These are phyloP conservation scores for Lachancea cidri DNA, from an alignment of 805 yeast species.

Conservation along the genomic window DNA sequence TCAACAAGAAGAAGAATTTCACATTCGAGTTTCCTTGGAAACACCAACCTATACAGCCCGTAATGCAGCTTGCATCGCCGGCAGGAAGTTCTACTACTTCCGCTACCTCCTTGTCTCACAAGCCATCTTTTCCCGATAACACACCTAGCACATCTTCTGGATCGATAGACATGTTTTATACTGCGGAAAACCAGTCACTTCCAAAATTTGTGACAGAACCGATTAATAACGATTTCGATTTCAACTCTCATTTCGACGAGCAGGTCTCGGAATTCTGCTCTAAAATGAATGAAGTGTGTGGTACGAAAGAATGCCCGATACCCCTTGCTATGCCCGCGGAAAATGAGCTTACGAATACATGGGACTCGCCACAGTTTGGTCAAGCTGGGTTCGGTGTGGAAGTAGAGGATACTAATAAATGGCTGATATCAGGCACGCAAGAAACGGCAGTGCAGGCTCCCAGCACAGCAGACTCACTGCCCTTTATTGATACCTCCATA, in stretches of 20 bases:
- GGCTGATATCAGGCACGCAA: constrained; percentile 5
- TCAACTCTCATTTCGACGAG: constrained; percentile 53
- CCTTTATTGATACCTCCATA: constrained; percentile 25
- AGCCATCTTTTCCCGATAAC: constrained; percentile 1
- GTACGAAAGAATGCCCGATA: constrained; percentile 61
- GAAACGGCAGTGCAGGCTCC: background rate
- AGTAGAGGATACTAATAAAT: constrained; percentile 8
- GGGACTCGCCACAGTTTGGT: constrained; percentile 18
- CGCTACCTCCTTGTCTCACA: constrained; percentile 9
- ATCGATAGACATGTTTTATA: constrained; percentile 7
- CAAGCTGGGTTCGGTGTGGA: constrained; percentile 12
- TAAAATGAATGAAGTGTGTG: constrained; percentile 76
- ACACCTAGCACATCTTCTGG: constrained; percentile 11
- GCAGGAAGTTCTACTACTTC: constrained; percentile 28
- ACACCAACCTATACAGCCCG: background rate
- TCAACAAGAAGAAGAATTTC: constrained; percentile 30
- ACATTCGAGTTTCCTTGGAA: constrained; percentile 55
- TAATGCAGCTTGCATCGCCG: constrained; percentile 5
- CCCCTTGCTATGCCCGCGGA: constrained; percentile 38
- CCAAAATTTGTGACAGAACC: constrained; percentile 7
- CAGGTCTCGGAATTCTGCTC: constrained; percentile 72
- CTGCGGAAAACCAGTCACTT: constrained; percentile 3
- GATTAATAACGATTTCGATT: constrained; percentile 29
- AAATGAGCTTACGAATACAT: constrained; percentile 4
- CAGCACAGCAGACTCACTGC: constrained; percentile 2